Percentiles rank a stretch among this genome's conserved stretches.
Conservation (phyloP, 352 stramenopile genomes). For the Pythium myriotylum region DNA sequence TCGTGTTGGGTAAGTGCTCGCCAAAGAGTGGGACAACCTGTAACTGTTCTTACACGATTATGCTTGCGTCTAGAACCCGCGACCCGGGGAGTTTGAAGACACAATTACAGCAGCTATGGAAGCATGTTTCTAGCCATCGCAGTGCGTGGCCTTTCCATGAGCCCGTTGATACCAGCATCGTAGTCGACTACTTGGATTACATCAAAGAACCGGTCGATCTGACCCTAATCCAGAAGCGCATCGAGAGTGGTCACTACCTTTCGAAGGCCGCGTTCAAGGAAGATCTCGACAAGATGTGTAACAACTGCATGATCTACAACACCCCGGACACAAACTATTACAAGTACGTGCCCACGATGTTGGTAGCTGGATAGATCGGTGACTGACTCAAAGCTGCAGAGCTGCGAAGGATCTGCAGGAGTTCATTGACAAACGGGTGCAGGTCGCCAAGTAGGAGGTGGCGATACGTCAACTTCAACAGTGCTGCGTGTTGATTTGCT, state of each 20-base stretch:
- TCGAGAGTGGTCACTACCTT: slow-evolving; percentile 88
- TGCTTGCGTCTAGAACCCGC: slow-evolving; percentile 44
- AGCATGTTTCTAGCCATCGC: slow-evolving; percentile 93
- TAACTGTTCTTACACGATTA: neutral
- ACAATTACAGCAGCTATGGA: slow-evolving; percentile 86
- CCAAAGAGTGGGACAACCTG: too few relatives aligned
- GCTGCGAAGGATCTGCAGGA: slow-evolving; percentile 77
- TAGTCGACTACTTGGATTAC: slow-evolving; percentile 97
- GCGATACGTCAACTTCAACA: neutral
- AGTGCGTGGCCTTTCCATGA: slow-evolving; percentile 98
- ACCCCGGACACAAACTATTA: slow-evolving; percentile 95
- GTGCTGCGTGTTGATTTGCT: slow-evolving; percentile 21
- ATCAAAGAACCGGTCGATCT: slow-evolving; percentile 96
- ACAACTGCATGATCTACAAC: slow-evolving; percentile 99
- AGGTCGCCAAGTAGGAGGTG: slow-evolving; percentile 38
- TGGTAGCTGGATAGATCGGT: neutral
- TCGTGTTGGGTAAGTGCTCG: slow-evolving; percentile 71
- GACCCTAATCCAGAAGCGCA: slow-evolving; percentile 80
- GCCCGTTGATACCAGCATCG: slow-evolving; percentile 94
- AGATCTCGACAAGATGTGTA: slow-evolving; percentile 96
- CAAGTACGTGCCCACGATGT: slow-evolving; percentile 69
- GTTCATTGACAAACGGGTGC: slow-evolving; percentile 74
- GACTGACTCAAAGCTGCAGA: slow-evolving; percentile 31
- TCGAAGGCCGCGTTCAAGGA: slow-evolving; percentile 91
- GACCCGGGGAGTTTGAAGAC: slow-evolving; percentile 84